Conservation (phyloP, 2,329 filamentous ascomycete genomes). For the Cephalotrichum gorgonifer region DNA sequence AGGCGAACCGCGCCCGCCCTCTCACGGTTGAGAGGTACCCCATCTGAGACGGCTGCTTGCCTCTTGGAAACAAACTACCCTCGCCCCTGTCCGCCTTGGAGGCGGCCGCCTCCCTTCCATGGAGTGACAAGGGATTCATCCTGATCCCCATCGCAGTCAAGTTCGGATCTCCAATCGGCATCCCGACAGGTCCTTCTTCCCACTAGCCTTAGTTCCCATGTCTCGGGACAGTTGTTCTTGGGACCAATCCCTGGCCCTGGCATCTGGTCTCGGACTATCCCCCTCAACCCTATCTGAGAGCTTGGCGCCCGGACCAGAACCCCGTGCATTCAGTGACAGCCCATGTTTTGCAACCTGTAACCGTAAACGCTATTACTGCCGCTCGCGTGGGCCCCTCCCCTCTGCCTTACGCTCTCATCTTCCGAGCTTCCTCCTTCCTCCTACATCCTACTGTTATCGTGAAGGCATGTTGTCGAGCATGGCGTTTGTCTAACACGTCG, state of each 20-base stretch:
- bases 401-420: neutral
- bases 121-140: neutral
- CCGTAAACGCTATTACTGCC: neutral
- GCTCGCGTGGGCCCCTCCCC: neutral
- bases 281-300: neutral
- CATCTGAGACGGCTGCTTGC: slow-evolving; percentile 16
- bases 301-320: neutral
- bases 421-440: neutral
- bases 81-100: neutral
- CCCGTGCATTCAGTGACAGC: neutral
- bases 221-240: neutral
- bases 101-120: neutral
- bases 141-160: neutral
- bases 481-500: slow-evolving; percentile 1
- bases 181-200: neutral
- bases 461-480: neutral
- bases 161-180: neutral
- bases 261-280: neutral
- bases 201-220: neutral
- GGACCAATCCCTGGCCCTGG: neutral
- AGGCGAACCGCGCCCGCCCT: neutral
- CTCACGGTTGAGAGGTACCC: slow-evolving; percentile 10
- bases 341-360: neutral
- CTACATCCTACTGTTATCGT: slow-evolving; percentile 4
- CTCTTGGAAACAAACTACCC: neutral